Conservation (phyloP, 768 basidiomycete species). For the Amanita rimosa region DNA sequence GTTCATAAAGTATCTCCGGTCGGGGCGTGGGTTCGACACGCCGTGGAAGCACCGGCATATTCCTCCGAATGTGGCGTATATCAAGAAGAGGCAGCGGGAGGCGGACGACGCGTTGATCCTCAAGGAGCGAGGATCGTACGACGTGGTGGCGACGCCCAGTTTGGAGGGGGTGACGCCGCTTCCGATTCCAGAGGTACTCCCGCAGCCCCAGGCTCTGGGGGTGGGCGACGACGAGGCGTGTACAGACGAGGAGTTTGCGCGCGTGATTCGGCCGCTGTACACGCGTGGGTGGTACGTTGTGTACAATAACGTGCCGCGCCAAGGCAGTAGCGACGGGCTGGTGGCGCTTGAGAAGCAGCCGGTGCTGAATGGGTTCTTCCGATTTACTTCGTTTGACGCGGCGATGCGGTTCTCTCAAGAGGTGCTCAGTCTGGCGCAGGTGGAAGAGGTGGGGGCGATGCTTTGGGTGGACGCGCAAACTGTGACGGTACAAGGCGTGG, state of each 20-base stretch:
- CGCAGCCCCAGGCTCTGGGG: too few relatives aligned
- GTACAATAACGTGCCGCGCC: not conserved
- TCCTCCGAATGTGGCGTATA: not conserved
- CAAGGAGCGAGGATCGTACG: not conserved
- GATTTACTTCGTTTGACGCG: not conserved
- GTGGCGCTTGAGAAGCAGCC: not conserved
- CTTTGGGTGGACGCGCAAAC: not conserved
- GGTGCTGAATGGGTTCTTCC: constrained; percentile 2
- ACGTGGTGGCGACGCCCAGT: not conserved
- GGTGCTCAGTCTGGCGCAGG: not conserved
- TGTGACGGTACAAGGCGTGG: not conserved
- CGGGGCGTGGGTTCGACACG: not conserved
- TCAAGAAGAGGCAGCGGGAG: not conserved
- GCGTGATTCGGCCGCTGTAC: not conserved
- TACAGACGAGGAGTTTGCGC: not conserved
- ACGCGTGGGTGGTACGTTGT: constrained; percentile 1
- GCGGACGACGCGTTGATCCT: not conserved
- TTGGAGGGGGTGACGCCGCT: not conserved
- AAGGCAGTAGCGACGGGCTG: not conserved
- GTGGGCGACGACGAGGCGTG: not conserved
- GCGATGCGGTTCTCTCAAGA: not conserved
- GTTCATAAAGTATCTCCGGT: not conserved
- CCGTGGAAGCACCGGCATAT: not conserved
- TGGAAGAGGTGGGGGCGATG: not conserved
- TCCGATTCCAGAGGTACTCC: constrained; percentile 1